phyloP scores from a whole-genome alignment of 1,284 basidiomycete genomes.

The Pholiota adiposa region DNA sequence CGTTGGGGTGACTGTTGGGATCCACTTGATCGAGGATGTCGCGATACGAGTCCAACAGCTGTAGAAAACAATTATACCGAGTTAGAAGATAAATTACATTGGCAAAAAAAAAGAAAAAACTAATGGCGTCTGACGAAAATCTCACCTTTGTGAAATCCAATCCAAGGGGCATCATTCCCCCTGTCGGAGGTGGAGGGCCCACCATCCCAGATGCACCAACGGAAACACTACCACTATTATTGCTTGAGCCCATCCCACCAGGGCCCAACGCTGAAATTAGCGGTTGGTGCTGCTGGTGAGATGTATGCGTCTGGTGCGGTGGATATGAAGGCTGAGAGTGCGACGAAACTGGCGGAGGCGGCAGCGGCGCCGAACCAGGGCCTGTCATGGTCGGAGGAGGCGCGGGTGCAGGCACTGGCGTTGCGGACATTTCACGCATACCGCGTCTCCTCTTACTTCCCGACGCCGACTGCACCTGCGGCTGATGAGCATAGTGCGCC shows the following conservation, averaged over 20 bases:
- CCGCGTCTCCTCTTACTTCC: slow-evolving; percentile 9
- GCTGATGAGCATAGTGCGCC: slow-evolving; percentile 8
- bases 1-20: slow-evolving; percentile 13
- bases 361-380: background rate
- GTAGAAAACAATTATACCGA: background rate
- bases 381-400: background rate
- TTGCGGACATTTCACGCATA: slow-evolving; percentile 6
- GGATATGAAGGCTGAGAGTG: background rate
- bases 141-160: slow-evolving; percentile 61
- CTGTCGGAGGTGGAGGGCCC: background rate
- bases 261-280: slow-evolving; percentile 7
- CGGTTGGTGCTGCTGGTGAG: slow-evolving; percentile 7
- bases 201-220: slow-evolving; percentile 3
- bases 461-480: background rate
- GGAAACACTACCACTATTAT: background rate
- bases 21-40: slow-evolving; percentile 32
- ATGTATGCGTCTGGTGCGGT: background rate
- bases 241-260: slow-evolving; percentile 4
- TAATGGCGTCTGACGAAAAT: background rate
- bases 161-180: slow-evolving; percentile 1
- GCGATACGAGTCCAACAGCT: slow-evolving; percentile 37
- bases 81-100: background rate
- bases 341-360: background rate
- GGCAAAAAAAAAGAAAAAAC: background rate
- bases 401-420: slow-evolving; percentile 5